Base-by-base conservation (phyloP, 2,329 filamentous ascomycete genomes). In the Penicillium olsonii region DNA sequence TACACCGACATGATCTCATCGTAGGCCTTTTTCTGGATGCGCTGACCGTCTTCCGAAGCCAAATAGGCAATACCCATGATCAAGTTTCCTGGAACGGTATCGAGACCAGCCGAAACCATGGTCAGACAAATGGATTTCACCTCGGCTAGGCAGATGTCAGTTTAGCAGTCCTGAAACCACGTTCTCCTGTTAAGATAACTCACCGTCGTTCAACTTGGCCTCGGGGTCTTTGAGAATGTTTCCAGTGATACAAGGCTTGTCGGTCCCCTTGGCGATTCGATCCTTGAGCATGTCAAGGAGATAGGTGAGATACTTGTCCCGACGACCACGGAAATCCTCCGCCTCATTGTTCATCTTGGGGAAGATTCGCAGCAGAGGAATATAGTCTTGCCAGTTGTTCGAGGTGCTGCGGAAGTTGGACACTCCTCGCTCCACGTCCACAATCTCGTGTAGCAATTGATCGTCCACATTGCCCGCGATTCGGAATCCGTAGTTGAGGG, bases 321-420 rank as follows among this genome's bases (percentile, higher is more conserved):
- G 78, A 17, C 88, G 78, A n/a, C 75, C 73, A 31, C 87, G 81
- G 69, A 85, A 89, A 52, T 84, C 81, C 7, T 79, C 72, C 0
- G 88, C 87, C 41, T 83, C 79, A 2, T 76, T 75, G 60, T 83
- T 90, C 55, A 79, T 79, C 26, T 77, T 82, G 2, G 84, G 80
- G 56, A 83, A 79, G 2, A 90, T 67, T 22, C 89, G 79, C 52
- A 94, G 66, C 5, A 92, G 62, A 0, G 89, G 88, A n/a, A 94
- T 82, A 58, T 92, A 92, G 62, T 94, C 89, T 62, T 90, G 87
- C 83, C 87, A 89, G 66, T 92, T 92, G 64, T 91, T 90, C 60
- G 85, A 89, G 0, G 88, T 92, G 20, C 83, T 87, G 40, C 89
- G 76, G 64, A 92, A 87, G 60, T 88, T 88, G 45, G 84, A 87